A percentile compares a stretch with the other conserved stretches of the same genome.
These are phyloP conservation scores for Phaeosphaeriaceae sp. DNA, from an alignment of 2,329 filamentous ascomycete genomes.

Conservation along the genomic window DNA sequence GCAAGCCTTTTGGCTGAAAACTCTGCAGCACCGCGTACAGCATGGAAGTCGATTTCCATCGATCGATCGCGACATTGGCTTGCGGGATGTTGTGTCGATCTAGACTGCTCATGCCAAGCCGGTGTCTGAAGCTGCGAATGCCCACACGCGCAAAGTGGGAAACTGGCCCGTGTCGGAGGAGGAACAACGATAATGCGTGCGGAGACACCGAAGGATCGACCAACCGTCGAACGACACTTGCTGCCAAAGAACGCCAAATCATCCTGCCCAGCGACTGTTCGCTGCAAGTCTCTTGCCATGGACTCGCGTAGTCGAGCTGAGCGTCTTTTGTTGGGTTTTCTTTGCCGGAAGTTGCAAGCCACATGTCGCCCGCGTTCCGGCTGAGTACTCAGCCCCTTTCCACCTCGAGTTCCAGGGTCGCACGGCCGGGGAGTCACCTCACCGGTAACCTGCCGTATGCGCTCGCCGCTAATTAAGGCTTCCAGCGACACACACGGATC, in stretches of 20 bases:
- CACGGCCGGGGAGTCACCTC: background rate
- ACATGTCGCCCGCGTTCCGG: background rate
- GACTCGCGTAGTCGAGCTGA: background rate
- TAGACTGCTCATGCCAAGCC: background rate
- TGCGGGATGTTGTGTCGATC: background rate
- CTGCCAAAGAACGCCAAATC: background rate
- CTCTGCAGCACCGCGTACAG: background rate
- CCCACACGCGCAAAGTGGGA: background rate
- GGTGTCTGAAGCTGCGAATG: background rate
- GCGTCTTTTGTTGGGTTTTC: background rate
- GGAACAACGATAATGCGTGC: background rate
- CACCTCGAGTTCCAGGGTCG: background rate
- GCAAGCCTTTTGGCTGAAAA: background rate
- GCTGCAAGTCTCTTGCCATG: background rate
- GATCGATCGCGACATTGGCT: background rate
- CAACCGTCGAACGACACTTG: background rate
- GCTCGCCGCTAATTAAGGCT: background rate
- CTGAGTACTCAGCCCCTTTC: background rate
- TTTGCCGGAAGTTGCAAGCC: background rate
- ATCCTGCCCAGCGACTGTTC: background rate
- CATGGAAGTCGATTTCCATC: background rate
- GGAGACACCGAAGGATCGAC: background rate
- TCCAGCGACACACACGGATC: background rate
- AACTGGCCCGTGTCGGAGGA: background rate
- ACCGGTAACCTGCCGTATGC: conserved; percentile 1